Evolutionary conservation across 2,329 filamentous ascomycete species (phyloP), one percentile per base, ranked within the genome.

Genomic region (Byssoonygena ceratinophila): DNA sequence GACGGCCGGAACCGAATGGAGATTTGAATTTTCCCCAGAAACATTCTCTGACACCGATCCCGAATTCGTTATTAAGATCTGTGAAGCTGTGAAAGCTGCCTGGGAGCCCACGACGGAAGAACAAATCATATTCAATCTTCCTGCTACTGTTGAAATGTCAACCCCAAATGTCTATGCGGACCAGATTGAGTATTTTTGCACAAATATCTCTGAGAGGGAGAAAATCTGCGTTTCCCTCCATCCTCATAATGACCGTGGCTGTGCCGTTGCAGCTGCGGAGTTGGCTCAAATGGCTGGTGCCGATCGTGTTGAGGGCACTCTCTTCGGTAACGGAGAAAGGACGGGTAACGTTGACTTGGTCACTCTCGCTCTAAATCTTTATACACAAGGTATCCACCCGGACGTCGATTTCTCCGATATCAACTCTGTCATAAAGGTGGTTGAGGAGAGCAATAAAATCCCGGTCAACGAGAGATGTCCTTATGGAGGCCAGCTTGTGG

Each of bases 161-260:
- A 96, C 92, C 0, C 90, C 90, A 31, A 98, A 98, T 66, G 80
- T 96, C 45, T 98, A 92, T 67, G 92, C 92, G 46, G 92, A 98
- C 65, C 85, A 94, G 72, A 87, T 98, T 57, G 92, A 98, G 68
- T 94, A 87, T 72, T 98, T 98, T 71, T 94, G 88, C 74, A 80
- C 77, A 49, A 78, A 91, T 66, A 89, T 97, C 64, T 78, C 78
- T 0, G 85, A 95, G 68, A 78, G 90, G 49, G 84, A 95, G 63
- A 92, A 89, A 73, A 78, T 95, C 47, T 87, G 83, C 62, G 85
- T 97, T 7, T 94, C 87, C 56, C 78, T 97, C 51, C 92, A 97
- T 68, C 87, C 88, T 7, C 91, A 98, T 72, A 97, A 97, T 65
- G 92, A 97, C 68, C 79, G 92, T 57, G 91, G 91, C 20, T 94